Conservation (phyloP, 2,329 filamentous ascomycete genomes). For the Aspergillus viridinutans region DNA sequence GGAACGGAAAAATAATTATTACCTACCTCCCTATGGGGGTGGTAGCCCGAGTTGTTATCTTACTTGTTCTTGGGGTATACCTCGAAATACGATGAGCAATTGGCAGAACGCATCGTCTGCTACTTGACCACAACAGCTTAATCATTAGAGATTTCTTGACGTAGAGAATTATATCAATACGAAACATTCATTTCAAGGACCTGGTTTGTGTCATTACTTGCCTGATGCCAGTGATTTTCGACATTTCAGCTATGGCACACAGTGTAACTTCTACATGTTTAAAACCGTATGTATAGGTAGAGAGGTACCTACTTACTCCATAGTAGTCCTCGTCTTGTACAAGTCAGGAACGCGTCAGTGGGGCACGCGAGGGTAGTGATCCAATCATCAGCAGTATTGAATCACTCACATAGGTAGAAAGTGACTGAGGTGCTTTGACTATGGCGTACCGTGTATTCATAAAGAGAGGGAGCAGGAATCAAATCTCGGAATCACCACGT, state of each 20-base stretch:
- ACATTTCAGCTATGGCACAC: too few relatives aligned
- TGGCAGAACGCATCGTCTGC: too few relatives aligned
- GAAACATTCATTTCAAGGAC: too few relatives aligned
- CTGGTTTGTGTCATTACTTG: too few relatives aligned
- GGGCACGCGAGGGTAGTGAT: constrained; percentile 16
- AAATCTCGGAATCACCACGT: neutral
- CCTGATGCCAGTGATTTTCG: too few relatives aligned
- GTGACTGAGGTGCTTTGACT: neutral
- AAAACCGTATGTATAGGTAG: neutral
- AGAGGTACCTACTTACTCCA: too few relatives aligned
- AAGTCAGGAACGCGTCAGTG: constrained; percentile 29
- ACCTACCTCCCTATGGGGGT: neutral
- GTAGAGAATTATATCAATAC: too few relatives aligned
- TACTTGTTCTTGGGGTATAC: too few relatives aligned
- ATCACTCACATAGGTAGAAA: neutral
- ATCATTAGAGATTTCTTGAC: neutral
- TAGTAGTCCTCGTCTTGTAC: constrained; percentile 1
- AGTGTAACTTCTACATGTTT: neutral
- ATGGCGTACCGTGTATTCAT: neutral
- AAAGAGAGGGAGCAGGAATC: neutral
- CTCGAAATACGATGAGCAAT: neutral
- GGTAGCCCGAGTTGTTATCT: neutral
- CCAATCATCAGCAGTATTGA: constrained; percentile 11
- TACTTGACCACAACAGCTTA: neutral
- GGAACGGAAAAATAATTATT: neutral